These are phyloP conservation scores for Oropetium thomaeum DNA, from an alignment of 176 grass and related monocot genomes.

Conservation along the genomic window DNA sequence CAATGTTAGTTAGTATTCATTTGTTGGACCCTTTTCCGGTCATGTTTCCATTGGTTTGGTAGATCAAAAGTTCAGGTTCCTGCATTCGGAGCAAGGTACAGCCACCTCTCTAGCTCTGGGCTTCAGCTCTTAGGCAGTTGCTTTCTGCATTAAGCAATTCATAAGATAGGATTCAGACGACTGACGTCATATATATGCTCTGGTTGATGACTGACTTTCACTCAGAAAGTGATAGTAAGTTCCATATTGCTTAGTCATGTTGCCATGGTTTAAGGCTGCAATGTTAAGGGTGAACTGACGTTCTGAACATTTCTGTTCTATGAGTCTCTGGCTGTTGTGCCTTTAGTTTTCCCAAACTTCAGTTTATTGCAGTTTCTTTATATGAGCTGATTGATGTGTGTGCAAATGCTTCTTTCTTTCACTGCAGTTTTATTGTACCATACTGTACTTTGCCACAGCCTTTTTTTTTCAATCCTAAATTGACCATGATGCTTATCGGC, in stretches of 20 bases:
- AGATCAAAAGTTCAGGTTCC: not conserved
- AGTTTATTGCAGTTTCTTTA: not conserved
- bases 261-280: not conserved
- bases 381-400: slow-evolving; percentile 7
- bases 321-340: no score
- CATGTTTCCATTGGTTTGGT: not conserved
- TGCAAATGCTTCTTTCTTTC: not conserved
- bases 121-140: not conserved
- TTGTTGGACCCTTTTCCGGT: not conserved
- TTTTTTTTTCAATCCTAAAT: not conserved
- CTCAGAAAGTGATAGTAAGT: not conserved
- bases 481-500: not conserved
- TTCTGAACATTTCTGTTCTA: slow-evolving; percentile 5
- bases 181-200: not conserved
- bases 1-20: not conserved
- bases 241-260: not conserved
- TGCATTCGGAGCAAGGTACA: not conserved
- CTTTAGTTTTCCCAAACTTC: not conserved
- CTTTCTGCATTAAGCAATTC: slow-evolving; percentile 17
- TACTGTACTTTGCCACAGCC: not conserved
- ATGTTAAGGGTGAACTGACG: not conserved
- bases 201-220: not conserved
- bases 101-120: not conserved
- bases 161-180: not conserved
- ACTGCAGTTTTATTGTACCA: slow-evolving; percentile 6